Evolutionary conservation across 1,284 basidiomycete genomes (phyloP).

Genomic region (Leccinum griseonigrum): DNA sequence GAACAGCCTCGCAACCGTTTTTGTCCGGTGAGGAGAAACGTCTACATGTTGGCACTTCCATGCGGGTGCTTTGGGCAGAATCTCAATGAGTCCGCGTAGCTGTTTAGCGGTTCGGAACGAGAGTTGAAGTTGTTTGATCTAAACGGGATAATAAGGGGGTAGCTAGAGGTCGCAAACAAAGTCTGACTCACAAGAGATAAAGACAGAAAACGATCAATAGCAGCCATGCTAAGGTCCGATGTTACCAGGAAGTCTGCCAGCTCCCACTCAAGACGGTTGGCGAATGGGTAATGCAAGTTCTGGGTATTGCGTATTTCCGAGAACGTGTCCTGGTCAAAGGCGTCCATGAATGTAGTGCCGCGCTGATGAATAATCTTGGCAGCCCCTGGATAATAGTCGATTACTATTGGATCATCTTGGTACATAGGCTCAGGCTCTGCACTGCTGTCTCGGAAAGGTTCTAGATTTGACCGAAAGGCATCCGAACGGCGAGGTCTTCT

Average conservation of each 20-base stretch:
- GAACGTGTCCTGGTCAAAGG: background rate
- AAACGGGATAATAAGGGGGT: background rate
- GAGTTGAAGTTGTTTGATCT: background rate
- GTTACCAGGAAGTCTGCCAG: too few species aligned
- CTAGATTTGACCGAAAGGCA: background rate
- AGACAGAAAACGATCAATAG: background rate
- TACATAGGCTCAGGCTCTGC: background rate
- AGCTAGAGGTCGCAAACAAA: background rate
- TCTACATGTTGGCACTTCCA: conserved; percentile 1
- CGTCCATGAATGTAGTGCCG: background rate
- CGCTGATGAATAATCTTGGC: background rate
- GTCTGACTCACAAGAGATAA: background rate
- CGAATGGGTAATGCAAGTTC: background rate
- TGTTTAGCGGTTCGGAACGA: background rate
- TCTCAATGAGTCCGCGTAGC: background rate
- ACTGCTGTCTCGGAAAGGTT: background rate
- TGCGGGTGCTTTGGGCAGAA: background rate
- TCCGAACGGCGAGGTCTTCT: too few species aligned
- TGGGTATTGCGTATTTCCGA: background rate
- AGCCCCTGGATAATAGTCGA: background rate
- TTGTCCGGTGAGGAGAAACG: background rate
- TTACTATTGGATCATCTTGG: background rate
- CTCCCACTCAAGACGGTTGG: background rate
- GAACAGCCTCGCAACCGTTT: background rate
- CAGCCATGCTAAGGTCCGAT: too few species aligned